A percentile compares a stretch with the other conserved stretches of the same genome.
Conservation (phyloP, 106 monocot genomes). For the Iris macrosiphon region DNA sequence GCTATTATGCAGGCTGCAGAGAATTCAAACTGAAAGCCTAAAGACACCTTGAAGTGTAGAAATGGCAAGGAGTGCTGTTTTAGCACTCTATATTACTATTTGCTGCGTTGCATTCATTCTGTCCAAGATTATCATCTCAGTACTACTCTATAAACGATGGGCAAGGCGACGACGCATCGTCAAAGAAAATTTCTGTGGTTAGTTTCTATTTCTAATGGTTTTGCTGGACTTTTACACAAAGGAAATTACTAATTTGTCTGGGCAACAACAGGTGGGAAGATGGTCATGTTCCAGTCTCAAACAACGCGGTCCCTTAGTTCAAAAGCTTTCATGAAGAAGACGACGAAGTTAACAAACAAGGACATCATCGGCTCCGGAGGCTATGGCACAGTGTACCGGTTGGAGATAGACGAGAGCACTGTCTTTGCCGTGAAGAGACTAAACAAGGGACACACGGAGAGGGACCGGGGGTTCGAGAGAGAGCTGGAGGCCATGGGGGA, state of each 20-base stretch:
- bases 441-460: conserved; percentile 56
- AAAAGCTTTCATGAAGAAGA: conserved; percentile 51
- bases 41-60: not conserved
- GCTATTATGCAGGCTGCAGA: too few relatives aligned
- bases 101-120: conserved; percentile 58
- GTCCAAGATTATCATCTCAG: conserved; percentile 67
- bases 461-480: conserved; percentile 66
- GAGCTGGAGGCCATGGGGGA: conserved; percentile 77
- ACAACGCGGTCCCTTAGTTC: conserved; percentile 42
- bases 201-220: not conserved
- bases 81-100: conserved; percentile 62
- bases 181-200: conserved; percentile 57
- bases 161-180: conserved; percentile 34
- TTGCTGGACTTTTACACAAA: too few relatives aligned
- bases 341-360: conserved; percentile 74
- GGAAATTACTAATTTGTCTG: not conserved
- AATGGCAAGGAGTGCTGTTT: conserved; percentile 11
- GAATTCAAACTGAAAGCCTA: not conserved
- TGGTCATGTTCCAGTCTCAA: conserved; percentile 63
- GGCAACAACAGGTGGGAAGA: conserved; percentile 47
- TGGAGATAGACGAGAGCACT: conserved; percentile 38
- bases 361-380: conserved; percentile 87
- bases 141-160: conserved; percentile 77
- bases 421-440: conserved; percentile 83
- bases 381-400: conserved; percentile 69